Conservation (phyloP, 768 basidiomycete species). For the Trametes meyenii region DNA sequence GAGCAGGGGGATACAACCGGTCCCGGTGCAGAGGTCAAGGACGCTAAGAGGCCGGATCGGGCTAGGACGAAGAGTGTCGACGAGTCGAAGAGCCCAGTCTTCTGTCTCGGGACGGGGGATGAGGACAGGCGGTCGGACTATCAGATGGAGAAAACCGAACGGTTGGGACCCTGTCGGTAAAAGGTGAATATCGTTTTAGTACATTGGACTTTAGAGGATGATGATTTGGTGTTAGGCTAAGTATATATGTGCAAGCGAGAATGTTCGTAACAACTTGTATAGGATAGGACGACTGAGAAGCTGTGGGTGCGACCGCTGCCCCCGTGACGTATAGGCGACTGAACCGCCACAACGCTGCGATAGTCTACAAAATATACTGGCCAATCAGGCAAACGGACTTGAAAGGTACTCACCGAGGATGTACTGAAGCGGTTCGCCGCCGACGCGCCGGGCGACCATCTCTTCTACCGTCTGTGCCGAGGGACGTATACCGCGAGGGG, state of each 20-base stretch:
- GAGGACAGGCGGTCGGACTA: slow-evolving; percentile 76
- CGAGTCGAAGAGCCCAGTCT: slow-evolving; percentile 70
- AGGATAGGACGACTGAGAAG: no score
- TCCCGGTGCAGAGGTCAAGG: slow-evolving; percentile 91
- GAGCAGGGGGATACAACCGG: slow-evolving; percentile 90
- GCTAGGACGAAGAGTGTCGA: slow-evolving; percentile 46
- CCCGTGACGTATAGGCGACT: no score
- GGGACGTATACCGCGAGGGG: slow-evolving; percentile 1
- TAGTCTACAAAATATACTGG: no score
- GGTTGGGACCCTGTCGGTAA: slow-evolving; percentile 67
- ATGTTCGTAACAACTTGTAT: no score
- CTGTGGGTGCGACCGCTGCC: no score
- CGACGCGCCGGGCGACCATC: slow-evolving; percentile 61
- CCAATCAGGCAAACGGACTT: slow-evolving; percentile 3
- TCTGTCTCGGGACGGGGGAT: slow-evolving; percentile 98
- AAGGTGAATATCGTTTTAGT: not conserved
- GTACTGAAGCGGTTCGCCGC: slow-evolving; percentile 87
- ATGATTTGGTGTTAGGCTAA: no score
- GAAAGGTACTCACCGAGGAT: slow-evolving; percentile 66
- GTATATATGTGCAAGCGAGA: no score
- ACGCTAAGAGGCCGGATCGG: slow-evolving; percentile 43
- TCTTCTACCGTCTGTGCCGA: slow-evolving; percentile 32
- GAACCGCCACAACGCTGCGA: no score
- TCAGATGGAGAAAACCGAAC: slow-evolving; percentile 81
- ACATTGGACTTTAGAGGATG: not conserved